Base-by-base conservation (phyloP, 1,139 yeast species). In the Candida tropicalis region DNA sequence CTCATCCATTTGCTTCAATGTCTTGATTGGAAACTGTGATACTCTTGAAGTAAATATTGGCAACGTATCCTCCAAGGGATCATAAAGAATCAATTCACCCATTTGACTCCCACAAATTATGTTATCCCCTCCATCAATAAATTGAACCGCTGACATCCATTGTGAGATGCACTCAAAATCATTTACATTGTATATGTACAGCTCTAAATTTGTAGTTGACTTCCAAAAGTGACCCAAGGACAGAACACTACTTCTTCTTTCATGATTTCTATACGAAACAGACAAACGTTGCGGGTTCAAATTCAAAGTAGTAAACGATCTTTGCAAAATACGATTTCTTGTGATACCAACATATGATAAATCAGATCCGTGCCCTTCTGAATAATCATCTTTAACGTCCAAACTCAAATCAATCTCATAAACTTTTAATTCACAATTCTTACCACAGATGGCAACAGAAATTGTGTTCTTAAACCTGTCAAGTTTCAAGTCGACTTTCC, bases 371-470 rank as follows among this genome's bases (percentile, higher is more conserved):
- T 29, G 24, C 13, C 24, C 20, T 8, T 7, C 13, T 4, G 13
- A 13, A 26, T 27, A 25, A 10, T 17, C 11, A 20, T 5, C 22
- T 12, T 39, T 7, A 7, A 8, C 20, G 5, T 40, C 43, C 31
- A 28, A 15, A 9, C 28, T 33, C 27, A 47, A 36, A 20, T 45
- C 47, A 12, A 58, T 46, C 12, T 58, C 58, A 44, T 66, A 68
- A 22, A 62, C 41, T 44, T 69, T 70, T 25, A 77, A 53, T 35
- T 73, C 79, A 40, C 68, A 66, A 43, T 74, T 70, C 48, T 73
- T 70, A 3, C 82, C 82, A 2, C 79, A 79, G 41, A 68, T 59
- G 1, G 69, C 70, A 25, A 68, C 55, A 4, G 48, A 39, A 18
- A 58, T 44, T 11, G 53, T 51, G 25, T 47, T 50, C 23, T 42